Evolutionary conservation across 768 basidiomycete genomes (phyloP).

Genomic region (Termitomyces sp.): DNA sequence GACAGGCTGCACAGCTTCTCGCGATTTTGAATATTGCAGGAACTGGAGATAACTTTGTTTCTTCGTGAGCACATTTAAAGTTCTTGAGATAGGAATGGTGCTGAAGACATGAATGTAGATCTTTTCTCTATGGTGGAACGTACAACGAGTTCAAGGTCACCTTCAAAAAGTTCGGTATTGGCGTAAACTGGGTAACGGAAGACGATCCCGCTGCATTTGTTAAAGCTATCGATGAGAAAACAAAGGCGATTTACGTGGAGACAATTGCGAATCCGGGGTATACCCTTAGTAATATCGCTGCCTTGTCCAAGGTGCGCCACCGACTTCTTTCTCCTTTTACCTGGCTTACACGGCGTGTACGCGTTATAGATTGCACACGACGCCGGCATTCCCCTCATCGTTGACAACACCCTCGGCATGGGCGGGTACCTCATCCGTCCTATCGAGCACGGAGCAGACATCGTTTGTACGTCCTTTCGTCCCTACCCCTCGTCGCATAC

Average conservation of each 20-base stretch:
- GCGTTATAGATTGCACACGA: slow-evolving; percentile 61
- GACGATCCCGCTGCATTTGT: slow-evolving; percentile 57
- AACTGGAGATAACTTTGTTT: slow-evolving; percentile 76
- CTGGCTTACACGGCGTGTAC: not conserved
- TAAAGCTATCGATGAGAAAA: slow-evolving; percentile 71
- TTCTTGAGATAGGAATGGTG: no score
- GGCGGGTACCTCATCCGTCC: slow-evolving; percentile 71
- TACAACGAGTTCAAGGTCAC: slow-evolving; percentile 79
- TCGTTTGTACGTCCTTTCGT: slow-evolving; percentile 47
- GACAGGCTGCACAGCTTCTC: slow-evolving; percentile 77
- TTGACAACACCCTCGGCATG: slow-evolving; percentile 79
- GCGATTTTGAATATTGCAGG: slow-evolving; percentile 58
- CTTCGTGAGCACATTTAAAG: slow-evolving; percentile 42
- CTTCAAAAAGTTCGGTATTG: slow-evolving; percentile 67
- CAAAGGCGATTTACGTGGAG: slow-evolving; percentile 75
- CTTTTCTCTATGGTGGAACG: slow-evolving; percentile 72
- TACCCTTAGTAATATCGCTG: slow-evolving; percentile 59
- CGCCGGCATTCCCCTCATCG: slow-evolving; percentile 71
- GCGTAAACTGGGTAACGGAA: slow-evolving; percentile 62
- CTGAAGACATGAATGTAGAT: slow-evolving; percentile 28
- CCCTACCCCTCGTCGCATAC: not conserved
- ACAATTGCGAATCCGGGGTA: slow-evolving; percentile 79
- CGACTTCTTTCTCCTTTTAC: not conserved
- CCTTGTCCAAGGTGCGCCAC: slow-evolving; percentile 56
- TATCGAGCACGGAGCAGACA: slow-evolving; percentile 74